These are phyloP conservation scores for Verbascum thapsus DNA, from an alignment of 257 asterid genomes.

Conservation along the genomic window DNA sequence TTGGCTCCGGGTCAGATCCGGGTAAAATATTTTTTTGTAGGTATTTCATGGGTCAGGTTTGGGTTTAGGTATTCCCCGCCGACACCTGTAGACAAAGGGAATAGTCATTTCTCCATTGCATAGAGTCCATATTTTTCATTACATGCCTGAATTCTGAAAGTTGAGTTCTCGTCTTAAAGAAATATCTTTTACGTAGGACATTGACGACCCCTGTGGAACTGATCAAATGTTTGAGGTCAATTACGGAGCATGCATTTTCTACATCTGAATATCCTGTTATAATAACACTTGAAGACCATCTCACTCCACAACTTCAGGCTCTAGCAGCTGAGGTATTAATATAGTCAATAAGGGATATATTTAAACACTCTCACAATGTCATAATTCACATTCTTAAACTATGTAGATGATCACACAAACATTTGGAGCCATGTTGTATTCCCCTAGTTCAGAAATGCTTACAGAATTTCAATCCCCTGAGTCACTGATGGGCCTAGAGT, in stretches of 20 bases:
- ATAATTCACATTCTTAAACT: slow-evolving; percentile 24
- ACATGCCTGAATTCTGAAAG: background rate
- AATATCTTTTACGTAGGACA: slow-evolving; percentile 46
- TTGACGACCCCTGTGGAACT: slow-evolving; percentile 73
- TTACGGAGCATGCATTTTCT: slow-evolving; percentile 68
- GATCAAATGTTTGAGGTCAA: slow-evolving; percentile 74
- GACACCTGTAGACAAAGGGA: too few relatives aligned
- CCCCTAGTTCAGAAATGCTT: slow-evolving; percentile 49
- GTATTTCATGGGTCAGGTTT: too few relatives aligned
- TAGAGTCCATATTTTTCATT: background rate
- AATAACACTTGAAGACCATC: slow-evolving; percentile 83
- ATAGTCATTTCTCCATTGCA: background rate
- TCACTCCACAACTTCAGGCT: slow-evolving; percentile 70
- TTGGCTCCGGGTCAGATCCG: too few relatives aligned
- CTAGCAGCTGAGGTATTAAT: slow-evolving; percentile 68
- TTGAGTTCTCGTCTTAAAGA: slow-evolving; percentile 3
- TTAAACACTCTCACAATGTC: slow-evolving; percentile 4
- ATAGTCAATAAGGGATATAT: slow-evolving; percentile 17
- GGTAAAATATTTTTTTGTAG: too few relatives aligned
- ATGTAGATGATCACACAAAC: slow-evolving; percentile 74
- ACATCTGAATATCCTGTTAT: slow-evolving; percentile 75
- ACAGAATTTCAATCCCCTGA: slow-evolving; percentile 73
- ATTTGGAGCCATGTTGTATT: slow-evolving; percentile 67
- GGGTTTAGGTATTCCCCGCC: too few relatives aligned
- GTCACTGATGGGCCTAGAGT: too few relatives aligned